Base-by-base conservation (phyloP, 2,329 filamentous ascomycete genomes). In the Karstenula rhodostoma region DNA sequence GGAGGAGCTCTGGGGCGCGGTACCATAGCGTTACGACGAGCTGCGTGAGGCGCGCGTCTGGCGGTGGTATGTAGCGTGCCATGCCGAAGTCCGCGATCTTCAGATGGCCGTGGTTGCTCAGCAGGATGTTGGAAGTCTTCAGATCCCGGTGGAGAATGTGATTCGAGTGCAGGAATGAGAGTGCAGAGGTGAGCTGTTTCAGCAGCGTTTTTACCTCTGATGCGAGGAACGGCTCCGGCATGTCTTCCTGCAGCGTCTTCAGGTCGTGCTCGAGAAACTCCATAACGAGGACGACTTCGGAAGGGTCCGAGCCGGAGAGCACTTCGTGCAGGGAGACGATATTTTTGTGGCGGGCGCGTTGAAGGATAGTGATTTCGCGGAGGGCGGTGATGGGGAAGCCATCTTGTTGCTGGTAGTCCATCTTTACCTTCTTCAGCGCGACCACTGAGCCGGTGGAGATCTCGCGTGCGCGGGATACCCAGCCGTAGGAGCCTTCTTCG, bases 31-130 rank as follows among this genome's bases (percentile, higher is more conserved):
- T 99, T 19, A 98, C 94, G 63, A 99, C 95, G 49, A 98, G 87
- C 74, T 94, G 91, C 2, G 95, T 98, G 61, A 98, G 85, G 0
- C 89, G 84, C 4, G 94, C 93, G 68, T 92, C 88, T 4, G 67
- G 43, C 2, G 74, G 72, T 53, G 91, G 91, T 58, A 91, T 91
- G 80, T 95, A 95, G 29, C 95, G 87, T 3, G 95, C 94, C 93
- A 99, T 97, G 77, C 95, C 95, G 75, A 99, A 99, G 79, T 99
- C 95, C 61, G 95, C 95, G 65, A 99, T 90, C 79, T 97, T 97
- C 78, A 99, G 89, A 76, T 91, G 89, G 48, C 95, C 95, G 48
- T 93, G 91, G 82, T 98, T 98, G 82, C 93, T 96, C 80, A 99
- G 90, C 49, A 99, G 88, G 49, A 99, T 88, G 44, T 77, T 78